Evolutionary conservation across 2,329 filamentous ascomycete genomes (phyloP).

Genomic region (Diatrype stigma): DNA sequence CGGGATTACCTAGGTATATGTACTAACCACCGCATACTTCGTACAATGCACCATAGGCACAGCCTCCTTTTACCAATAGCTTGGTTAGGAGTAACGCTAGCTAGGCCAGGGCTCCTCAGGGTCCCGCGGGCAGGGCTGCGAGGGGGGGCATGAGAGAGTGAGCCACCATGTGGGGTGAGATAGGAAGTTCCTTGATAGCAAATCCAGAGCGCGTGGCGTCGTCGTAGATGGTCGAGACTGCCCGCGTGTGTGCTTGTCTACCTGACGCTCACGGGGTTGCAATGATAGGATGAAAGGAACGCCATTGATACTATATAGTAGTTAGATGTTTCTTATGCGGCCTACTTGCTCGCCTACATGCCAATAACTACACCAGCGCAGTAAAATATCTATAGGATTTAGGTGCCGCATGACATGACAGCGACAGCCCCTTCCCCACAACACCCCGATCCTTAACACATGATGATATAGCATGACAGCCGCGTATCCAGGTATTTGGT

Average conservation of each 20-base stretch:
- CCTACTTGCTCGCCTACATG: neutral
- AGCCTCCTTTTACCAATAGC: conserved; percentile 2
- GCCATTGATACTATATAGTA: neutral
- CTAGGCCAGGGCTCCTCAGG: neutral
- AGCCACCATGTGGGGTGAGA: neutral
- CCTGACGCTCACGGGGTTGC: neutral
- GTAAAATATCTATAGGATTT: no score
- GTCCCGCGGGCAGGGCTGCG: neutral
- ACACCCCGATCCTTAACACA: no score
- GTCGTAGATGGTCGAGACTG: neutral
- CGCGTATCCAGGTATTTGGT: no score
- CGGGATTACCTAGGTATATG: no score
- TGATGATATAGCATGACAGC: no score
- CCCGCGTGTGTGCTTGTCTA: no score
- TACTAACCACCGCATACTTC: no score
- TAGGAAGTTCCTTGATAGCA: neutral
- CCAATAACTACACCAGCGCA: neutral
- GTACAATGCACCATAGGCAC: no score
- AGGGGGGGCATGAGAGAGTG: neutral
- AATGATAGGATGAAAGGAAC: neutral
- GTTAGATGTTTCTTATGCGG: neutral
- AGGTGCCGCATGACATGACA: no score
- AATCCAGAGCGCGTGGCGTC: neutral
- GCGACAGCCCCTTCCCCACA: no score
- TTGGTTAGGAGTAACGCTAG: neutral